Conservation (phyloP, 257 asterid genomes). For the Henckelia pumila region DNA sequence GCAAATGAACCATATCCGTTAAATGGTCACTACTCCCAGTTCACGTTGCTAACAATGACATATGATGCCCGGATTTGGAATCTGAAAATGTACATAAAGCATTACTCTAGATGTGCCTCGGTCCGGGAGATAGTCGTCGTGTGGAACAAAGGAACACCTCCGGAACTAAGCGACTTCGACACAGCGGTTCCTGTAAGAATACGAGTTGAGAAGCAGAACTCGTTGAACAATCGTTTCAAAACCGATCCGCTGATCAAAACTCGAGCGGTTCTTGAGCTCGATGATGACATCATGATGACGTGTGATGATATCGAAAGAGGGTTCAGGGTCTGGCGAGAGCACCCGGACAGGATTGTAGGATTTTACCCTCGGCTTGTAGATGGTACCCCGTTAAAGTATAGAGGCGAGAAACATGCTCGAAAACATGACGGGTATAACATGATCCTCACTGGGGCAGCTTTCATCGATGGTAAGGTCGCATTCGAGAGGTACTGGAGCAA, state of each 20-base stretch:
- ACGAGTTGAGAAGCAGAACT: constrained; percentile 67
- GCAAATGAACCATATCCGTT: constrained; percentile 76
- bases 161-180: constrained; percentile 57
- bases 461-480: constrained; percentile 51
- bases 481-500: constrained; percentile 84
- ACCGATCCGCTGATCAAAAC: constrained; percentile 66
- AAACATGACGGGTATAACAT: constrained; percentile 66
- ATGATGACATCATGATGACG: constrained; percentile 95
- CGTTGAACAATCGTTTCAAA: constrained; percentile 83
- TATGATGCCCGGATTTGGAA: constrained; percentile 97
- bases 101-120: constrained; percentile 88
- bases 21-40: constrained; percentile 73
- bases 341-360: constrained; percentile 76
- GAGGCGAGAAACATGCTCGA: constrained; percentile 80
- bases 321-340: constrained; percentile 80
- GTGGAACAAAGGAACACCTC: constrained; percentile 92
- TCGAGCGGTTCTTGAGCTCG: constrained; percentile 86
- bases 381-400: constrained; percentile 48
- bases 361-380: constrained; percentile 75
- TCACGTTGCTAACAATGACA: constrained; percentile 86
- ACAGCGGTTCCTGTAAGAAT: constrained; percentile 84
- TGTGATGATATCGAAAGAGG: constrained; percentile 93
- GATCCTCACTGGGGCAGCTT: constrained; percentile 95
- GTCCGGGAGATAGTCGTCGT: constrained; percentile 95
- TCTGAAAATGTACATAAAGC: constrained; percentile 72